Percentiles rank a stretch among this genome's conserved stretches.
phyloP scores from a whole-genome alignment of 129 eudicot genomes.

The Flaveria sonorensis region DNA sequence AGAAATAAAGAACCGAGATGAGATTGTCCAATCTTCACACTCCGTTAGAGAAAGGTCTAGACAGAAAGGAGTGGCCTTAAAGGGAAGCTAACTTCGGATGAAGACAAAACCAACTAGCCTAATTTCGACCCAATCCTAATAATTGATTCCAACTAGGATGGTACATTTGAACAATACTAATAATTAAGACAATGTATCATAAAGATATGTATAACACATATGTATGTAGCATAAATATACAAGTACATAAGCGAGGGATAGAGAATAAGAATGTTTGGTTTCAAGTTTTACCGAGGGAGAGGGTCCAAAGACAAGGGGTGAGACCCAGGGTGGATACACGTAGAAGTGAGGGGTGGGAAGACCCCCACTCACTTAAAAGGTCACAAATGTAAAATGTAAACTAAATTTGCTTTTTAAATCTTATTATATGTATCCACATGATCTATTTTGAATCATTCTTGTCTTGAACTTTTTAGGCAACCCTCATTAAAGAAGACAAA shows the following conservation, averaged over 20 bases:
- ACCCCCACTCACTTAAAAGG: no score
- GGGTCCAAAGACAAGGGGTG: background rate
- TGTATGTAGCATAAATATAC: background rate
- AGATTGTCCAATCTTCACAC: no score
- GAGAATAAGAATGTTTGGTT: background rate
- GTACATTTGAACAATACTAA: background rate
- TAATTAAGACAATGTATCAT: no score
- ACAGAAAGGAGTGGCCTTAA: no score
- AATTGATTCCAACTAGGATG: background rate
- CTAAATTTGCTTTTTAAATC: background rate
- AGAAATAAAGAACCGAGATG: no score
- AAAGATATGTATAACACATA: no score
- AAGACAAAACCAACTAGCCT: background rate
- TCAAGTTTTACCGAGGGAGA: background rate
- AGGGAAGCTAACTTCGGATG: background rate
- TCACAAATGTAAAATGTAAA: no score
- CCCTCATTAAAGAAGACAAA: conserved; percentile 5
- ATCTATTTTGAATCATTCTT: conserved; percentile 24
- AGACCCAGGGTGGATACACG: background rate
- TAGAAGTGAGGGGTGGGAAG: no score
- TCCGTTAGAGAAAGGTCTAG: no score
- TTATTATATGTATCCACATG: conserved; percentile 4
- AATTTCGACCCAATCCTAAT: background rate
- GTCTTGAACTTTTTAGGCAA: conserved; percentile 20
- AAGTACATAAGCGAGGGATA: background rate